Percentiles rank a stretch among this genome's conserved stretches.
phyloP scores from a whole-genome alignment of 1,284 basidiomycete genomes.

The Trametes versicolor region DNA sequence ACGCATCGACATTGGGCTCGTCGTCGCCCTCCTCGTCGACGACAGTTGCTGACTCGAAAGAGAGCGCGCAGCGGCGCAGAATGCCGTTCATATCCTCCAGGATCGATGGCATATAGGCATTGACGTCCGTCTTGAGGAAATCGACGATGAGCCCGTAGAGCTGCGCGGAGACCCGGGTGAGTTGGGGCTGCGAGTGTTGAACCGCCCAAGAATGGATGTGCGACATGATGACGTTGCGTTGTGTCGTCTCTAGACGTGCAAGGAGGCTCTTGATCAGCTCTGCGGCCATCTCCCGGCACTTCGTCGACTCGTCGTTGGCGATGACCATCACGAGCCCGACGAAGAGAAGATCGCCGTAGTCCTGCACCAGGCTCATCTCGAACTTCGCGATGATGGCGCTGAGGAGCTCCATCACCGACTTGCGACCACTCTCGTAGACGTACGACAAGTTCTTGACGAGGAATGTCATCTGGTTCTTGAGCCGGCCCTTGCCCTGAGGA shows the following conservation, averaged over 20 bases:
- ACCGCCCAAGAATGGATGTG: constrained; percentile 88
- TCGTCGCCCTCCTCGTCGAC: constrained; percentile 37
- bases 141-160: constrained; percentile 86
- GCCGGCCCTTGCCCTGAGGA: constrained; percentile 93
- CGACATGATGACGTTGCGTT: constrained; percentile 67
- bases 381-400: constrained; percentile 90
- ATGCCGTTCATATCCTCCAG: constrained; percentile 68
- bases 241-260: constrained; percentile 69
- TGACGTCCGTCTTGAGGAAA: constrained; percentile 60
- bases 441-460: constrained; percentile 96
- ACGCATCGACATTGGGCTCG: constrained; percentile 56
- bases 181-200: constrained; percentile 66
- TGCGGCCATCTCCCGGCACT: constrained; percentile 90
- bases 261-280: constrained; percentile 85
- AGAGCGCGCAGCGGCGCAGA: constrained; percentile 58
- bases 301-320: constrained; percentile 92
- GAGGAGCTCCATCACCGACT: constrained; percentile 93
- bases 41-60: constrained; percentile 46
- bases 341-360: constrained; percentile 92
- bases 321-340: constrained; percentile 92
- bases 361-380: constrained; percentile 76
- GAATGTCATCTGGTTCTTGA: constrained; percentile 91
- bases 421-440: constrained; percentile 89
- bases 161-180: constrained; percentile 81
- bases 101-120: constrained; percentile 60